Percentiles rank a stretch among this genome's conserved stretches.
phyloP scores from a whole-genome alignment of 2,329 filamentous ascomycete species.

The Colletotrichum liriopes region DNA sequence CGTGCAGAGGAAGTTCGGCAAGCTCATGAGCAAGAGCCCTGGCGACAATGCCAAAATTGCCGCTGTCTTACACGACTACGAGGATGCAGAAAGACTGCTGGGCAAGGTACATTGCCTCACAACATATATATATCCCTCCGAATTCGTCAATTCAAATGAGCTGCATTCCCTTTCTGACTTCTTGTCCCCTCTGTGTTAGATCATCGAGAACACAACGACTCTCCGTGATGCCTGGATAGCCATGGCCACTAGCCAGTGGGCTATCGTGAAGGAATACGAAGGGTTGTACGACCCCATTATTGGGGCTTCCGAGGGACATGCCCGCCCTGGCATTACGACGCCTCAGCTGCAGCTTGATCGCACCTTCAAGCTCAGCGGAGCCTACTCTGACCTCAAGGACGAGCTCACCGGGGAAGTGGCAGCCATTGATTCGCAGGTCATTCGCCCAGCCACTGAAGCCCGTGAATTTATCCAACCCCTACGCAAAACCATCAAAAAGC shows the following conservation, averaged over 20 bases:
- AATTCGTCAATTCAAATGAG: conserved; percentile 30
- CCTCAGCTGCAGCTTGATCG: conserved; percentile 75
- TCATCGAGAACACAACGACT: conserved; percentile 81
- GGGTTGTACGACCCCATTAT: conserved; percentile 83
- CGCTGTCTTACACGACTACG: conserved; percentile 83
- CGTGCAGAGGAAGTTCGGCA: conserved; percentile 82
- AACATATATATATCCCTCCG: conserved; percentile 30
- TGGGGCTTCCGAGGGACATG: conserved; percentile 72
- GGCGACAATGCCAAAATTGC: conserved; percentile 85
- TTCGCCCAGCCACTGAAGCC: conserved; percentile 79
- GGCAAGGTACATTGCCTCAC: conserved; percentile 69
- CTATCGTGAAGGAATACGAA: conserved; percentile 78
- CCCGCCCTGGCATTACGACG: conserved; percentile 71
- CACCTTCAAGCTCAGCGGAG: conserved; percentile 75
- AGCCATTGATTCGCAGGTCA: conserved; percentile 79
- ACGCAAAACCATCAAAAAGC: conserved; percentile 87
- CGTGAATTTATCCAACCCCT: conserved; percentile 79
- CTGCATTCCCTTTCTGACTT: not conserved
- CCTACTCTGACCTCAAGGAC: conserved; percentile 78
- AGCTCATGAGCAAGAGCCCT: conserved; percentile 76
- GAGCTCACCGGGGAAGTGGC: conserved; percentile 81
- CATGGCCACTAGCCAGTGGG: conserved; percentile 78
- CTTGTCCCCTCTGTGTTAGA: conserved; percentile 60
- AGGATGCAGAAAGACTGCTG: conserved; percentile 83
- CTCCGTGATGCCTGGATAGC: conserved; percentile 86